Evolutionary conservation across 306 rosid genomes (phyloP), one percentile per base, ranked within the genome.

Genomic region (Luffa aegyptiaca): DNA sequence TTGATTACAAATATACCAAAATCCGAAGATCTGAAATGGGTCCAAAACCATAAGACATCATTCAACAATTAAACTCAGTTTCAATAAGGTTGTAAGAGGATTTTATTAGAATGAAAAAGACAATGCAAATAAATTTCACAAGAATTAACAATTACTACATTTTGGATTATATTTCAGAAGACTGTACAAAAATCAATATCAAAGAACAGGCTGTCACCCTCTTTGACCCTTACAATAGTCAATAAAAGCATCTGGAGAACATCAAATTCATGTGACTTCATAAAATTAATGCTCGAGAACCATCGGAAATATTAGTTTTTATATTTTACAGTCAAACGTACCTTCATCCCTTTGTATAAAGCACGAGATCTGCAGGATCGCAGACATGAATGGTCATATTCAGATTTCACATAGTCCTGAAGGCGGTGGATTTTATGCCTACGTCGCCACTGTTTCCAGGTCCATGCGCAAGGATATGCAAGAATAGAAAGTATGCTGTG

Each of bases 341-440:
- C 98, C 97, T 94, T 94, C 98, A 94, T 92, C 81, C 98, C 98
- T 88, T 94, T 94, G 90, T 94, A 94, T 83, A 94, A 86, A 84
- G 98, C 98, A 44, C 98, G 96, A 55, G 98, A 94, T 79, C 98
- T 89, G 79, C 98, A 94, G 64, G 98, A 94, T 81, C 96, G 93
- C 77, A 94, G 90, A 83, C 98, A 94, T 41, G 98, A 92, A 88
- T 94, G 98, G 70, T 94, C 98, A 81, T 94, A 94, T 84, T 92
- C 92, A 79, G 98, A 94, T 84, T 92, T 94, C 35, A 94, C 98
- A 81, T 85, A 94, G 82, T 94, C 98, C 87, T 94, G 96, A 85
- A 94, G 97, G 82, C 91, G 97, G 62, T 91, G 90, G 37, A 94
- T 85, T 88, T 94, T 94, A 74, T 86, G 88, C 86, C 94, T 87